Evolutionary conservation across 2,329 filamentous ascomycete genomes (phyloP), one percentile per base, ranked within the genome.

Genomic region (Cytospora piceae): DNA sequence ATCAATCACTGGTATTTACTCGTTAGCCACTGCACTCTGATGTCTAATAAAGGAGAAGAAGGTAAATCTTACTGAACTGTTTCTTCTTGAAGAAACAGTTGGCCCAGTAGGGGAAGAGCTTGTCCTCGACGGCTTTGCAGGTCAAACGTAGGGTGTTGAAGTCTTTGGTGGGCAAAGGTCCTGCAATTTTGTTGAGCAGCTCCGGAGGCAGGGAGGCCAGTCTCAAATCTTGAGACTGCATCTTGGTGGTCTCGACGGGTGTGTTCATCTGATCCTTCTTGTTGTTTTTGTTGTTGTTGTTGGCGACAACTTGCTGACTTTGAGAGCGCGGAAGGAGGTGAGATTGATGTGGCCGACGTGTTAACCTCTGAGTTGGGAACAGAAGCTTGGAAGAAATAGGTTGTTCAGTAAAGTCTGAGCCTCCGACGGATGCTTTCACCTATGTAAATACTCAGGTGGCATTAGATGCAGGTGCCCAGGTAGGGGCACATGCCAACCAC

Each of bases 31-130:
- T 70, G 67, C 5, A 17, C 11, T 22, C 27, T 53, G 51, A 80
- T 75, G 53, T 27, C 31, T n/a, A 12, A 6, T 9, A 14, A 3
- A 3, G 42, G 7, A 4, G 29, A 83, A 73, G 0, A 83, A 73
- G 0, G 77, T 66, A 8, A 4, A 4, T 34, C 66, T 42, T 55
- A 68, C 87, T 90, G 69, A 79, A 91, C 71, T 90, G 87, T 71
- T 84, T 85, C 73, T 86, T 87, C 59, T 77, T 79, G 75, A 91
- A 91, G 78, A 88, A 91, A 68, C 89, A 87, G 29, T 77, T 77
- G 32, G 82, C 79, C 70, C 90, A 90, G 39, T 78, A 78, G 58
- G 81, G 77, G 73, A 85, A 85, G 15, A 89, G 77, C 1, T 78
- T 76, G 24, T 75, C 75, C 72, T 90, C 87, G 15, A 87, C 72